Evolutionary conservation across 345 rosid genomes (phyloP).

Genomic region (Combretum micranthum): DNA sequence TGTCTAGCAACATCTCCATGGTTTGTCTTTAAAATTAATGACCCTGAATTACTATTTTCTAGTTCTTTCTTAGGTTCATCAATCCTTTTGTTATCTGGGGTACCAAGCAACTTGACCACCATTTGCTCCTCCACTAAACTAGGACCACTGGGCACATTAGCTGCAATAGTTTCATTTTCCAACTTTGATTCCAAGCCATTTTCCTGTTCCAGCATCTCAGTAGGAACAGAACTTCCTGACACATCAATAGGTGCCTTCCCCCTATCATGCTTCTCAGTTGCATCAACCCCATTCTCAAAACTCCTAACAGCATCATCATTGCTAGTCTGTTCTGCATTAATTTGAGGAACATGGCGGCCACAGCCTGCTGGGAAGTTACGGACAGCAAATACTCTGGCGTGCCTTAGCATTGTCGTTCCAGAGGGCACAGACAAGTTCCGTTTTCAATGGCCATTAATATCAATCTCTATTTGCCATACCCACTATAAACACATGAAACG

Average conservation of each 20-base stretch:
- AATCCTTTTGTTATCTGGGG: slow-evolving; percentile 4
- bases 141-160: not conserved
- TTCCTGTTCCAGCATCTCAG: not conserved
- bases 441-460: slow-evolving; percentile 18
- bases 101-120: slow-evolving; percentile 7
- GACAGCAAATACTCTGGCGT: slow-evolving; percentile 30
- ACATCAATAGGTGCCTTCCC: slow-evolving; percentile 8
- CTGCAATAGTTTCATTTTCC: too few species aligned
- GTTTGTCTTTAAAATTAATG: slow-evolving; percentile 5
- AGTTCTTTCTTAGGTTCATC: slow-evolving; percentile 7
- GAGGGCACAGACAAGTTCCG: slow-evolving; percentile 15
- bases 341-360: slow-evolving; percentile 19
- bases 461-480: slow-evolving; percentile 19
- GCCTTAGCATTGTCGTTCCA: slow-evolving; percentile 30
- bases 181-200: too few species aligned
- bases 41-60: slow-evolving; percentile 7
- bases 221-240: not conserved
- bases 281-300: slow-evolving; percentile 4
- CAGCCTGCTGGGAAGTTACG: slow-evolving; percentile 50
- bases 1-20: slow-evolving; percentile 10
- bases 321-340: slow-evolving; percentile 6
- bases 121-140: slow-evolving; percentile 5
- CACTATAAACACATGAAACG: slow-evolving; percentile 18
- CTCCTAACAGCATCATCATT: not conserved
- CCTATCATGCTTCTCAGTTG: slow-evolving; percentile 2